Evolutionary conservation across 2,329 filamentous ascomycete genomes (phyloP).

Genomic region (Periconia macrospinosa): DNA sequence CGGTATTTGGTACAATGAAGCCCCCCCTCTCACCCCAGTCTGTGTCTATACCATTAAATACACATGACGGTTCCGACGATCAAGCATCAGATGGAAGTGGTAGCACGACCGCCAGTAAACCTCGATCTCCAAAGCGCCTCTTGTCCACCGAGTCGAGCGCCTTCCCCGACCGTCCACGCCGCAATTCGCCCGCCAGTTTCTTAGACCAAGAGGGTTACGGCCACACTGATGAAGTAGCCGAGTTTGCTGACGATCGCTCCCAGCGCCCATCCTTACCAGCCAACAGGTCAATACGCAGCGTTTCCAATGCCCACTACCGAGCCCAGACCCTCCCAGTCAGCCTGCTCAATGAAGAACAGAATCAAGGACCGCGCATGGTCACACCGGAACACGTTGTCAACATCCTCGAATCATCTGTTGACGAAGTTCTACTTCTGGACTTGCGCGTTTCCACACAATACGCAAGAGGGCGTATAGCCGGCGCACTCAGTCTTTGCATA

Average conservation of each 20-base stretch:
- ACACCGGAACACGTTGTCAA: slow-evolving; percentile 54
- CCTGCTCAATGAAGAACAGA: slow-evolving; percentile 24
- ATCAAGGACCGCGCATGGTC: slow-evolving; percentile 44
- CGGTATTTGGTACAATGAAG: slow-evolving; percentile 25
- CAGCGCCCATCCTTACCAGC: slow-evolving; percentile 36
- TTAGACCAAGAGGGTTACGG: slow-evolving; percentile 34
- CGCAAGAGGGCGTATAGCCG: slow-evolving; percentile 70
- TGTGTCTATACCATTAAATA: slow-evolving; percentile 20
- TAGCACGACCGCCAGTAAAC: slow-evolving; percentile 17
- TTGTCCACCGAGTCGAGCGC: slow-evolving; percentile 48
- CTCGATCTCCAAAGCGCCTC: slow-evolving; percentile 53
- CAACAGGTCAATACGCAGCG: slow-evolving; percentile 14
- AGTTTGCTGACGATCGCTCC: slow-evolving; percentile 37
- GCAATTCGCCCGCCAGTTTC: slow-evolving; percentile 52
- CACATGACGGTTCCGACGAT: slow-evolving; percentile 19
- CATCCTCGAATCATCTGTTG: slow-evolving; percentile 49
- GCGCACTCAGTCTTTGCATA: slow-evolving; percentile 91
- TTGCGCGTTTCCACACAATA: slow-evolving; percentile 86
- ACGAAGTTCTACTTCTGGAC: slow-evolving; percentile 73
- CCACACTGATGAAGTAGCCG: slow-evolving; percentile 36
- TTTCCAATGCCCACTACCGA: slow-evolving; percentile 34
- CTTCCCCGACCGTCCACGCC: slow-evolving; percentile 47
- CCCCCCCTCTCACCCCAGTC: slow-evolving; percentile 41
- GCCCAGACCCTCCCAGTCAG: slow-evolving; percentile 50
- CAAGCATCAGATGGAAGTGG: slow-evolving; percentile 21